phyloP scores from a whole-genome alignment of 495 filamentous ascomycete genomes.

The Xanthoparmelia taractica region DNA sequence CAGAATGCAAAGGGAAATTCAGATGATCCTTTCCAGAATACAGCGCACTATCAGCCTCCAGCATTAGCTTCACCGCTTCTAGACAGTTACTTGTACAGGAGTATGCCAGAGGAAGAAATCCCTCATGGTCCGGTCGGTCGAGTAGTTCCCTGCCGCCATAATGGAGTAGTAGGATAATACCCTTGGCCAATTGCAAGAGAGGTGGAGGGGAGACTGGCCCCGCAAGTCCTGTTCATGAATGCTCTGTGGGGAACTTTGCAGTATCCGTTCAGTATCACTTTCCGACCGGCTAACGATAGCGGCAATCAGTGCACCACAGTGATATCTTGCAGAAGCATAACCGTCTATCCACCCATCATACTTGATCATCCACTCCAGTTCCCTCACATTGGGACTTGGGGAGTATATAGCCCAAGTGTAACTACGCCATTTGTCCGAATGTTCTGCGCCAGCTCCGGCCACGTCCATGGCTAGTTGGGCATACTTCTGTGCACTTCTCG shows the following conservation, averaged over 20 bases:
- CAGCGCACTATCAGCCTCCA: neutral
- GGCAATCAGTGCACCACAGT: neutral
- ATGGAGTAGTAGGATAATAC: neutral
- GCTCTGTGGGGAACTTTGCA: neutral
- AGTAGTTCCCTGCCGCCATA: neutral
- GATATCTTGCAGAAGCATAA: too few species aligned
- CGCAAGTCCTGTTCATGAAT: neutral
- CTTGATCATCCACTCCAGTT: neutral
- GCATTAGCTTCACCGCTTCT: neutral
- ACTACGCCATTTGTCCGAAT: neutral
- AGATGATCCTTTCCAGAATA: neutral
- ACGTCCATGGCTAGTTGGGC: neutral
- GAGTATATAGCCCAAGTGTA: too few species aligned
- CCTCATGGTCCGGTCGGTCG: neutral
- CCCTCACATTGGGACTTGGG: too few species aligned
- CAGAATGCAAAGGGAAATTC: too few species aligned
- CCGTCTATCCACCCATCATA: neutral
- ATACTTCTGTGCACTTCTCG: too few species aligned
- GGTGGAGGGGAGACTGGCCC: neutral
- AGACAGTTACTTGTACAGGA: neutral
- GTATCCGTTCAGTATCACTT: neutral
- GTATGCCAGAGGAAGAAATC: neutral
- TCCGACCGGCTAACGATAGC: neutral
- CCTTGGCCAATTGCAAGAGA: neutral
- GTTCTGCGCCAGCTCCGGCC: neutral